A percentile compares a stretch with the other conserved stretches of the same genome.
phyloP scores from a whole-genome alignment of 2,329 filamentous ascomycete species.

The Fusarium dlaminii region DNA sequence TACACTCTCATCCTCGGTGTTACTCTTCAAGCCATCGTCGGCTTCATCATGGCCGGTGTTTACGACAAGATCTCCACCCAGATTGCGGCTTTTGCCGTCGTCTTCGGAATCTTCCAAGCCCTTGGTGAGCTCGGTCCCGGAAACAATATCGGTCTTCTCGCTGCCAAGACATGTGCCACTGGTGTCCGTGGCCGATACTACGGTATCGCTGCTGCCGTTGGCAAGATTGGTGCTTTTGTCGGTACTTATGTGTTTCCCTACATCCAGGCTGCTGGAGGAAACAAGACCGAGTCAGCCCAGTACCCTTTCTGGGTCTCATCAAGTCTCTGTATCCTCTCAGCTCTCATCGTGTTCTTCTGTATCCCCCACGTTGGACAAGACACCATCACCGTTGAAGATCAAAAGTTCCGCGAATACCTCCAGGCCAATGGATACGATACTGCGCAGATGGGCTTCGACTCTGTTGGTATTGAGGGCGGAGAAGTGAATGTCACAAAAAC shows the following conservation, averaged over 20 bases:
- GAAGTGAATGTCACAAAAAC: constrained; percentile 3
- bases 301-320: constrained; percentile 92
- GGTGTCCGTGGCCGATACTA: constrained; percentile 82
- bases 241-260: constrained; percentile 85
- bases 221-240: constrained; percentile 85
- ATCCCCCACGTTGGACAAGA: constrained; percentile 85
- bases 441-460: constrained; percentile 58
- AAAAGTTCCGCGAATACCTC: constrained; percentile 78
- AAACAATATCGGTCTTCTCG: constrained; percentile 89
- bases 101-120: constrained; percentile 51
- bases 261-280: constrained; percentile 69
- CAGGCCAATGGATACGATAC: constrained; percentile 81
- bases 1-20: constrained; percentile 79
- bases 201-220: constrained; percentile 75
- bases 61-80: constrained; percentile 74
- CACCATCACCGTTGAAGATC: constrained; percentile 82
- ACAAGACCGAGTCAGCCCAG: constrained; percentile 70
- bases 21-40: constrained; percentile 76
- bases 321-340: constrained; percentile 78
- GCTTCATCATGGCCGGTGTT: constrained; percentile 87
- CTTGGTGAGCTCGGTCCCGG: constrained; percentile 75
- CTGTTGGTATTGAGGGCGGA: constrained; percentile 32
- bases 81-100: constrained; percentile 50
- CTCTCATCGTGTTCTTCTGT: constrained; percentile 65
- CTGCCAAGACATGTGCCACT: constrained; percentile 88